Base-by-base conservation (phyloP, 1,284 basidiomycete genomes). In the Mycena citricolor region DNA sequence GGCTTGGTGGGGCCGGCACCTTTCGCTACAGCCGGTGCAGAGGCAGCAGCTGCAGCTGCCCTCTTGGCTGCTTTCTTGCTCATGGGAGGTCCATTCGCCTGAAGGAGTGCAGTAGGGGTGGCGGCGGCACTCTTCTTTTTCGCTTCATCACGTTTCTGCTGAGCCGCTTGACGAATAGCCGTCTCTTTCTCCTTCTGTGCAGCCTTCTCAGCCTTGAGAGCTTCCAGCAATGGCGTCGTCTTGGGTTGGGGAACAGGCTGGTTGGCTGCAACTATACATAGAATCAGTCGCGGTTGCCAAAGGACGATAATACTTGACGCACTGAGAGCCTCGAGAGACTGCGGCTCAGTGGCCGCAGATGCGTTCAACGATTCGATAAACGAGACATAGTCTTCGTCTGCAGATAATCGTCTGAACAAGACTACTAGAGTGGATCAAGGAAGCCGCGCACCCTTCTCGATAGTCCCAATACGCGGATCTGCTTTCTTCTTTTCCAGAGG, bases 221-320 rank as follows among this genome's bases (percentile, higher is more conserved):
- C 90, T 57, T 94, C 91, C 24, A 97, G 77, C 19, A 95, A 75
- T 0, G 93, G 93, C 0, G 93, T 95, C 0, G 86, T 86, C 47
- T 83, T 90, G 1, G 89, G 86, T 22, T 66, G 70, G 2, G 79
- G 71, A 0, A 71, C 62, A 0, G 76, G 70, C 51, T 80, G 80
- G 4, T 70, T 71, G 4, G 81, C 74, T 0, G 81, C 76, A 52
- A 83, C 84, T 87, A 41, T 19, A 31, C n/a, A 37, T 17, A 6
- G 17, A 26, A 41, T 32, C 19, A 34, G 4, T 21, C 10, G 5
- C 13, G 1, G 23, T 20, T 23, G 16, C 31, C 26, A 6, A 19
- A 44, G 32, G 39, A 37, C 12, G 26, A 11, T 22, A n/a, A n/a
- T n/a, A n/a, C n/a, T 12, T 0, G 6, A 63, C 81, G 49, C 53